Percentiles rank a stretch among this genome's conserved stretches.
Conservation (phyloP, 2,329 filamentous ascomycete genomes). For the Epichloe glyceriae region DNA sequence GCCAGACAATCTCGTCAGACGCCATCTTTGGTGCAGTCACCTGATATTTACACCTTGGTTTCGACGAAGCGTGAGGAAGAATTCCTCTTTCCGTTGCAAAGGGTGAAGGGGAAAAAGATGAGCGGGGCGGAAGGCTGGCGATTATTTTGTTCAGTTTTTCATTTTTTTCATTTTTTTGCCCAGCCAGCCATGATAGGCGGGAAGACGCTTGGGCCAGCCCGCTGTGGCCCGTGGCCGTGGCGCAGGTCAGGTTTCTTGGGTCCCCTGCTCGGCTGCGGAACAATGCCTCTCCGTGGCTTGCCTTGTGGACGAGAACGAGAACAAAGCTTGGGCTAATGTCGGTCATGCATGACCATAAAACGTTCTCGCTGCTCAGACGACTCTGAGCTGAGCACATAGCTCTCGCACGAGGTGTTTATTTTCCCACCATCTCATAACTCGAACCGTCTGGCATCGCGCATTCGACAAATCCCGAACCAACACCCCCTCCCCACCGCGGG, state of each 20-base stretch:
- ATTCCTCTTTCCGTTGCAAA: not conserved
- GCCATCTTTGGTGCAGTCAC: constrained; percentile 43
- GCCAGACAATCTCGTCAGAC: constrained; percentile 95
- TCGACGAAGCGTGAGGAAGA: not conserved
- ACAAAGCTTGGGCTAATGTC: too few relatives aligned
- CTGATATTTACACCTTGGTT: not conserved
- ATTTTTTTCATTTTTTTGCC: constrained; percentile 15
- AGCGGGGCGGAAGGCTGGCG: constrained; percentile 4
- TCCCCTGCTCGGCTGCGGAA: constrained; percentile 8
- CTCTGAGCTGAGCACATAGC: too few relatives aligned
- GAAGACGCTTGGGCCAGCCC: not conserved
- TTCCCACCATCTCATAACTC: too few relatives aligned
- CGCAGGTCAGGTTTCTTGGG: not conserved
- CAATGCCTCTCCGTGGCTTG: constrained; percentile 5
- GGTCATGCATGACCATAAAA: not conserved
- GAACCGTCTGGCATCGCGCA: not conserved
- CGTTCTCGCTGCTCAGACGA: too few relatives aligned
- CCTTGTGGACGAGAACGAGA: too few relatives aligned
- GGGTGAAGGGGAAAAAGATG: constrained; percentile 3
- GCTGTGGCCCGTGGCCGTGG: not conserved
- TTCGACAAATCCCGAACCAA: not conserved
- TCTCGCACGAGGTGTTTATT: too few relatives aligned
- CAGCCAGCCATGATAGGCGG: constrained; percentile 6
- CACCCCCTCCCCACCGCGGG: constrained; percentile 8
- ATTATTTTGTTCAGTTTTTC: constrained; percentile 10